Evolutionary conservation across 2,329 filamentous ascomycete species (phyloP), one percentile per base, ranked within the genome.

Genomic region (Colletotrichum spinosum): DNA sequence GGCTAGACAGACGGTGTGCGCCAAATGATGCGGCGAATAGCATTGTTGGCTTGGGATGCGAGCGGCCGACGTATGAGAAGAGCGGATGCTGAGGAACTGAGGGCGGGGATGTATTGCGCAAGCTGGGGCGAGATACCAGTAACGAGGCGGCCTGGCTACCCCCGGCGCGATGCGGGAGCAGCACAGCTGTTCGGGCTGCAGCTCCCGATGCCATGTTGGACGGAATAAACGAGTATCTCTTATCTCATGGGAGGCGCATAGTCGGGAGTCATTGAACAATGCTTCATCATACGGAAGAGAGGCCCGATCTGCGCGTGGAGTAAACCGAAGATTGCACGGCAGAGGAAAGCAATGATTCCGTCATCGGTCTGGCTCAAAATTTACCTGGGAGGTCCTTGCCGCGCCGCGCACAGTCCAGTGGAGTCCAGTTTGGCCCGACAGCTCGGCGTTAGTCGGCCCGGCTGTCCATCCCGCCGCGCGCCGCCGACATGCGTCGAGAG

Each of bases 121-220:
- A 66, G 67, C 49, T 68, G 59, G 60, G 68, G 34, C 57, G 73
- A 61, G 60, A 56, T 34, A 49, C 34, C 53, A 67, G 41, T 38
- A 62, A 46, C 13, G 66, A 61, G 37, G 44, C 56, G 37, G 38
- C 50, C 34, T 64, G 35, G 45, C 75, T 73, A 73, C 72, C 71
- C 68, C 77, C 75, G 70, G 76, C 77, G 74, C 80, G 77, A 72
- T 78, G 79, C 68, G 82, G 82, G 77, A 83, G 78, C 78, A 84
- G 78, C 76, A 73, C 70, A 68, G 78, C 78, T 72, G 80, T 81
- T 71, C 82, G 83, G 72, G 82, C 77, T 73, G 79, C 25, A 4
- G 25, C 78, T 76, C 80, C 82, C 77, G 81, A 79, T 75, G 60
- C 60, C 64, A 67, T 67, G 46, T 48, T 51, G 25, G 42, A 66